Evolutionary conservation across 805 yeast species (phyloP).

Genomic region (Suhomyces faveliae): DNA sequence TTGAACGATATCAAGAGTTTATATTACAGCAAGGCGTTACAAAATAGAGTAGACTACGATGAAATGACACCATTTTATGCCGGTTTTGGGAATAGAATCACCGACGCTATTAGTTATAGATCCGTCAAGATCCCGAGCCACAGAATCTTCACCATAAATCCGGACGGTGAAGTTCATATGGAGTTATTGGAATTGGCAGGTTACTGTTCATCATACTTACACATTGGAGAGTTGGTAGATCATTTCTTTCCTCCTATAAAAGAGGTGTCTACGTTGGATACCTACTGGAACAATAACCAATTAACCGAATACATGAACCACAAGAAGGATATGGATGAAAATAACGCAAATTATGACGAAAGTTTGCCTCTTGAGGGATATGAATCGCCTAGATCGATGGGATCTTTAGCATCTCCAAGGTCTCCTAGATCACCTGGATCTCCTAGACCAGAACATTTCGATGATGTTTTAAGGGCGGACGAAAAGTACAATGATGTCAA

Average conservation of each 20-base stretch:
- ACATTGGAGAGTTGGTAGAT: conserved; percentile 90
- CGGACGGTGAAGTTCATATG: conserved; percentile 97
- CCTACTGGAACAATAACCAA: conserved; percentile 37
- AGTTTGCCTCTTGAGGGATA: neutral
- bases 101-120: conserved; percentile 93
- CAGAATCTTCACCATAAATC: conserved; percentile 90
- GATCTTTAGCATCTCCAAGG: neutral
- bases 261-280: conserved; percentile 29
- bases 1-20: conserved; percentile 77
- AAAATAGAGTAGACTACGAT: conserved; percentile 14
- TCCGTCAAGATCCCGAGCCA: conserved; percentile 93
- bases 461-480: conserved; percentile 35
- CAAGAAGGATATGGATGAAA: conserved; percentile 12
- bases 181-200: conserved; percentile 94
- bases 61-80: conserved; percentile 87
- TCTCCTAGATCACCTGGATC: conserved; percentile 25
- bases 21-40: conserved; percentile 38
- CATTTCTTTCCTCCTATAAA: conserved; percentile 88
- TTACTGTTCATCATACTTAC: conserved; percentile 80
- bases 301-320: conserved; percentile 31
- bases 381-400: conserved; percentile 7
- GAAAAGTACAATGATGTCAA: conserved; percentile 81
- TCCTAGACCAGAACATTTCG: conserved; percentile 17
- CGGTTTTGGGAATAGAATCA: conserved; percentile 94
- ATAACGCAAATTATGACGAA: conserved; percentile 1